Percentiles rank a stretch among this genome's conserved stretches.
Conservation (phyloP, 2,329 filamentous ascomycete species). For the Zarea fungicola region DNA sequence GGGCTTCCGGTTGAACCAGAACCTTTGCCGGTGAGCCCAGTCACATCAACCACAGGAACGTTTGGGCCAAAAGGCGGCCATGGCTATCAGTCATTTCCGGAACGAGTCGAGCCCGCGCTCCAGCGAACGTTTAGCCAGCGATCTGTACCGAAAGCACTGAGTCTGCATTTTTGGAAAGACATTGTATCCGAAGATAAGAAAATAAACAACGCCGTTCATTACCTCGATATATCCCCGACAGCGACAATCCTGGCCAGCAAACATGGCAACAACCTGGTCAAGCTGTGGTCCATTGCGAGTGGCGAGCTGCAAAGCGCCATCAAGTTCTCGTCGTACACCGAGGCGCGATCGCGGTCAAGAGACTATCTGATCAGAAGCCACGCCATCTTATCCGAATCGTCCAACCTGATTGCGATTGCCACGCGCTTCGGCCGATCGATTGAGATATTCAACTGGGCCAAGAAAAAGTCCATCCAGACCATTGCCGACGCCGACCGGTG, state of each 20-base stretch:
- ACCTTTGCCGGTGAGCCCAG: background rate
- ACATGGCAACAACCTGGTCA: slow-evolving; percentile 65
- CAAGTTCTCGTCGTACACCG: slow-evolving; percentile 36
- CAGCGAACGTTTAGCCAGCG: slow-evolving; percentile 3
- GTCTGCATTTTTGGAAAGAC: slow-evolving; percentile 17
- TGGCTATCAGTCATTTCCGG: background rate
- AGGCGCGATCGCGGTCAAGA: slow-evolving; percentile 32
- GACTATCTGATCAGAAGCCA: slow-evolving; percentile 40
- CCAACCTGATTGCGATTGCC: slow-evolving; percentile 33
- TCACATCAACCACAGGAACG: background rate
- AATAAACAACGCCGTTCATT: slow-evolving; percentile 28
- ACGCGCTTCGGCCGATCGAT: slow-evolving; percentile 34
- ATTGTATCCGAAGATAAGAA: slow-evolving; percentile 24
- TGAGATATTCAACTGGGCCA: slow-evolving; percentile 36
- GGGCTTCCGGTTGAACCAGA: background rate
- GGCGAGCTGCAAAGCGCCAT: slow-evolving; percentile 60
- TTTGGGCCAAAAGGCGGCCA: background rate
- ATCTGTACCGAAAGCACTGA: background rate
- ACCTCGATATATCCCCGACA: slow-evolving; percentile 30
- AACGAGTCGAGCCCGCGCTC: background rate
- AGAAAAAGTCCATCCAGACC: slow-evolving; percentile 34
- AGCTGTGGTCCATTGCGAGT: slow-evolving; percentile 81
- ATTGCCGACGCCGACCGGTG: slow-evolving; percentile 34
- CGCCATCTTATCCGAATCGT: slow-evolving; percentile 34
- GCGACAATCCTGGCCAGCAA: slow-evolving; percentile 31